These are phyloP conservation scores for Aurifilum marmelostoma DNA, from an alignment of 2,329 filamentous ascomycete species.

Conservation along the genomic window DNA sequence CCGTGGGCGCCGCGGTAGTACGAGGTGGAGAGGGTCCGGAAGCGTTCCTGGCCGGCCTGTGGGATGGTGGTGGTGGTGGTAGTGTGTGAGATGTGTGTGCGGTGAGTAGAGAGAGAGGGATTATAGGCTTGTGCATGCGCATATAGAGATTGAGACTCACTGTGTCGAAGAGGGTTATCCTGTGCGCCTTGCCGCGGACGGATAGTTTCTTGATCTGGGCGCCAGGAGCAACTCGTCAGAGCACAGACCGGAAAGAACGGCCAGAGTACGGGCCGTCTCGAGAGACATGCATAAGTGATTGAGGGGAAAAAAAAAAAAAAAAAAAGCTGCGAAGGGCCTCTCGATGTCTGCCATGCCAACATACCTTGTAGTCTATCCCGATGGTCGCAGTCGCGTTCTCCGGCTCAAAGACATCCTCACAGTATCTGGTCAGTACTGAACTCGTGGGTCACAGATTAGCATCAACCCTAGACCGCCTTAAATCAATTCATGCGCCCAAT, in stretches of 20 bases:
- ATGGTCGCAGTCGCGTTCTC: constrained; percentile 59
- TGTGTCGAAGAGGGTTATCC: constrained; percentile 57
- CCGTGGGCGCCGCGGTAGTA: constrained; percentile 56
- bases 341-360: constrained; percentile 18
- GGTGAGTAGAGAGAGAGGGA: constrained; percentile 6
- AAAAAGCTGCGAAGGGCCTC: not conserved
- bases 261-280: no score
- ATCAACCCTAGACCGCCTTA: not conserved
- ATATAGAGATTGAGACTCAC: constrained; percentile 37
- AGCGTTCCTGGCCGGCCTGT: constrained; percentile 58
- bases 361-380: constrained; percentile 60
- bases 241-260: not conserved
- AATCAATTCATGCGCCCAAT: not conserved
- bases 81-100: constrained; percentile 1
- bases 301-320: not conserved
- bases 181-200: constrained; percentile 54
- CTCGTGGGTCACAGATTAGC: not conserved
- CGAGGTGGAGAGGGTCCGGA: constrained; percentile 53
- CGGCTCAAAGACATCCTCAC: constrained; percentile 60
- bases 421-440: constrained; percentile 57
- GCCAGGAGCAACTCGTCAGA: constrained; percentile 10
- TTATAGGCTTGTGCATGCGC: not conserved
- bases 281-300: no score
- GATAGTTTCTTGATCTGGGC: constrained; percentile 55
- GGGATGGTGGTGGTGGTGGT: no score